A percentile compares a stretch with the other conserved stretches of the same genome.
Conservation (phyloP, 2,329 filamentous ascomycete species). For the Ceratocystis colombiana region DNA sequence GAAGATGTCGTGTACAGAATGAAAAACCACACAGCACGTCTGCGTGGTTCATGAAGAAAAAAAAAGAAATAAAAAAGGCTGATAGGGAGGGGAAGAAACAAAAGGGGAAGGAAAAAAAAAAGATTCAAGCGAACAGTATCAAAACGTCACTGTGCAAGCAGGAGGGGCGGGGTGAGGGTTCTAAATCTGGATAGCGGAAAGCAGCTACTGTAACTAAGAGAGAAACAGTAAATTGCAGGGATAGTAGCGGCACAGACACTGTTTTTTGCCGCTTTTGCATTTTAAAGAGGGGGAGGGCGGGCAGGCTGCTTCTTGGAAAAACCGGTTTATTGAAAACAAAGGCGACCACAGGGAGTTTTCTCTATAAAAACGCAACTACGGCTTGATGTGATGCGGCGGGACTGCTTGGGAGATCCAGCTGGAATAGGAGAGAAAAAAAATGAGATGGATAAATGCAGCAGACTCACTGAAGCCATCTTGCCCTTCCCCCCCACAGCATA, state of each 20-base stretch:
- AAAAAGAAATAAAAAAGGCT: background rate
- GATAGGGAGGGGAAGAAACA: background rate
- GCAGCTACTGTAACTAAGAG: slow-evolving; percentile 4
- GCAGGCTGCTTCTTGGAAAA: background rate
- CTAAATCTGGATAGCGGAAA: slow-evolving; percentile 9
- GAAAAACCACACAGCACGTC: background rate
- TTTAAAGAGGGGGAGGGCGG: background rate
- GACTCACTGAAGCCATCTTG: background rate
- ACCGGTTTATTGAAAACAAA: slow-evolving; percentile 2
- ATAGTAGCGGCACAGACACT: background rate
- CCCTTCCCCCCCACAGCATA: background rate
- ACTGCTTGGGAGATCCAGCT: too few species aligned
- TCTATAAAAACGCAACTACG: too few species aligned
- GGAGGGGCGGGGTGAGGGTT: slow-evolving; percentile 14
- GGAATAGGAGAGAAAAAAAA: too few species aligned
- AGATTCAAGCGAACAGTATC: background rate
- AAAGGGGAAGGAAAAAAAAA: slow-evolving; percentile 4
- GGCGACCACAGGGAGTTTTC: background rate
- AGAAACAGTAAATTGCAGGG: slow-evolving; percentile 11
- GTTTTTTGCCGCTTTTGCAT: background rate
- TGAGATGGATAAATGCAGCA: too few species aligned
- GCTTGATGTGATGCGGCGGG: too few species aligned
- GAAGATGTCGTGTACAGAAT: background rate
- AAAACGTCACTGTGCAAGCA: slow-evolving; percentile 8
- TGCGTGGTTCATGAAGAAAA: background rate